A percentile compares a stretch with the other conserved stretches of the same genome.
Evolutionary conservation across 2,329 filamentous ascomycete species (phyloP).

Genomic region (Nannizziopsis arthrosporioides): DNA sequence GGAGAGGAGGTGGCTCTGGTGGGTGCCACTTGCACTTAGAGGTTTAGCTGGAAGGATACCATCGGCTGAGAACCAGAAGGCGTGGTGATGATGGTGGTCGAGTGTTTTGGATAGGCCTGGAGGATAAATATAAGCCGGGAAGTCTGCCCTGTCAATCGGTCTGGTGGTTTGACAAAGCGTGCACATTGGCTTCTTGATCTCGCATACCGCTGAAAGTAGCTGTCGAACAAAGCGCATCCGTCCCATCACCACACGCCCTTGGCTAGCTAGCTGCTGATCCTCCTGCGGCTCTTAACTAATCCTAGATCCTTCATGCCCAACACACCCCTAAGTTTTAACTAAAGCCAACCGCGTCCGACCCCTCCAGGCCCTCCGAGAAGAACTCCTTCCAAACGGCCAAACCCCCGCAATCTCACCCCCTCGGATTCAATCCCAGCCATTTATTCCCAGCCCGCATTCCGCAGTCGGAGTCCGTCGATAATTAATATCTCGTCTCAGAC

Average conservation of each 20-base stretch:
- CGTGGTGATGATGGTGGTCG: not conserved
- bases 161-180: not conserved
- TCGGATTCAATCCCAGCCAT: conserved; percentile 15
- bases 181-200: too few relatives aligned
- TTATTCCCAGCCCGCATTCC: conserved; percentile 16
- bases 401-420: not conserved
- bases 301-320: not conserved
- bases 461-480: not conserved
- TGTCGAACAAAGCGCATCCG: too few relatives aligned
- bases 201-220: too few relatives aligned
- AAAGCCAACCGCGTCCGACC: not conserved
- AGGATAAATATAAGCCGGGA: not conserved
- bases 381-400: not conserved
- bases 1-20: conserved; percentile 3
- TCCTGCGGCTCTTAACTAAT: not conserved
- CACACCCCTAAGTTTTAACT: not conserved
- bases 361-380: not conserved
- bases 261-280: not conserved
- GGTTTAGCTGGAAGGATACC: conserved; percentile 13
- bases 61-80: conserved; percentile 2
- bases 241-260: not conserved
- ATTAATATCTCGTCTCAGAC: not conserved
- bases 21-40: conserved; percentile 11
- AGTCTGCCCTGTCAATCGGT: not conserved
- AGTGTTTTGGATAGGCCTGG: not conserved